A percentile compares a stretch with the other conserved stretches of the same genome.
Evolutionary conservation across 257 asterid genomes (phyloP).

Genomic region (Scutellaria baicalensis): DNA sequence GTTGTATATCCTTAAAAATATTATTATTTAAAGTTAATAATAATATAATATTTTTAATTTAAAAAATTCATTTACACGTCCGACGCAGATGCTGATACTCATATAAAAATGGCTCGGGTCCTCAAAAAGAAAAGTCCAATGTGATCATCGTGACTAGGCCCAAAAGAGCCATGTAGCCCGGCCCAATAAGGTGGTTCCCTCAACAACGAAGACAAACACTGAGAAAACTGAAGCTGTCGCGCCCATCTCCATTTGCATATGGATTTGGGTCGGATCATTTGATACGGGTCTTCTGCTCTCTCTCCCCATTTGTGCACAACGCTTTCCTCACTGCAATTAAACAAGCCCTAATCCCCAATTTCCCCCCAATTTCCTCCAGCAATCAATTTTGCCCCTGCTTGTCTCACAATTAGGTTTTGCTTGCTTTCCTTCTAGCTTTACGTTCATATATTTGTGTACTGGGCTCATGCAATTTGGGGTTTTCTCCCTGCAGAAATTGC

Average conservation of each 20-base stretch:
- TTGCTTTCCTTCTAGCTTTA: neutral
- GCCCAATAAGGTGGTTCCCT: neutral
- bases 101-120: neutral
- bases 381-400: neutral
- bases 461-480: neutral
- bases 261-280: slow-evolving; percentile 24
- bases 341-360: slow-evolving; percentile 23
- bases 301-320: slow-evolving; percentile 17
- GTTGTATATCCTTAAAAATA: too few relatives aligned
- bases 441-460: neutral
- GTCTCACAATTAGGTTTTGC: neutral
- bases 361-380: neutral
- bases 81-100: too few relatives aligned
- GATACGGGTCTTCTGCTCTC: slow-evolving; percentile 15
- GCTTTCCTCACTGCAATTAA: slow-evolving; percentile 2
- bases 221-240: neutral
- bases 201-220: neutral
- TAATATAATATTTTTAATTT: too few relatives aligned
- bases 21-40: too few relatives aligned
- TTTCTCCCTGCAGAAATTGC: neutral
- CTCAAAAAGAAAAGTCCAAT: neutral
- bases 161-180: neutral
- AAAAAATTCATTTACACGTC: too few relatives aligned
- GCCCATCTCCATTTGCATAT: slow-evolving; percentile 15
- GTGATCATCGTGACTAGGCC: neutral